Evolutionary conservation across 2,329 filamentous ascomycete species (phyloP).

Genomic region (Trichoderma gracile): DNA sequence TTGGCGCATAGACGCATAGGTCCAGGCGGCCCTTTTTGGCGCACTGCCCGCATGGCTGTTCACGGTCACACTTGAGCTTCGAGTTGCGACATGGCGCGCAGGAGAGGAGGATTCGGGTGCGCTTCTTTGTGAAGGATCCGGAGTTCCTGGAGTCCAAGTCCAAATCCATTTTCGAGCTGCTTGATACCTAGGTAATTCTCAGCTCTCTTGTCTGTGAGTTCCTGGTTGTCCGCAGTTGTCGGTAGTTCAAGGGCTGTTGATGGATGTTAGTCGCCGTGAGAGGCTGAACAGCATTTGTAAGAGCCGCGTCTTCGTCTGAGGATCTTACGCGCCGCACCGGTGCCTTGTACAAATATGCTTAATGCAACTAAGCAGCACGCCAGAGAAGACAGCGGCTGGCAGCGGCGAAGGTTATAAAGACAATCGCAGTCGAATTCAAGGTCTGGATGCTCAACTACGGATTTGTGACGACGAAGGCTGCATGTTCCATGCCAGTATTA

Average conservation of each 20-base stretch:
- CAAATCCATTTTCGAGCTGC: constrained; percentile 12
- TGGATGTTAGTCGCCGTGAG: neutral
- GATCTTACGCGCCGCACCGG: neutral
- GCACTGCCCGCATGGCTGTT: constrained; percentile 54
- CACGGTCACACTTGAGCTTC: constrained; percentile 59
- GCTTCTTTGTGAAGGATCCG: constrained; percentile 38
- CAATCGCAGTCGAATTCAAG: neutral
- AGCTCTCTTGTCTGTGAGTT: neutral
- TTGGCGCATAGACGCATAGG: constrained; percentile 52
- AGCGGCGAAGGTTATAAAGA: neutral
- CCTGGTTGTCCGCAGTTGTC: neutral
- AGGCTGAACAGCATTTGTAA: neutral
- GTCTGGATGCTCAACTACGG: neutral
- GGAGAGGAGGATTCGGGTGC: constrained; percentile 52
- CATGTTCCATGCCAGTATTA: neutral
- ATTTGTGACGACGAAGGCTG: neutral
- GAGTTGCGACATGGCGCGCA: constrained; percentile 55
- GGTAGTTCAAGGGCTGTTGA: neutral
- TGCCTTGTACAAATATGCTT: neutral
- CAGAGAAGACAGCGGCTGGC: neutral
- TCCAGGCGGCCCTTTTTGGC: constrained; percentile 50
- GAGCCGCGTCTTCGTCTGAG: neutral
- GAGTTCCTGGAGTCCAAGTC: neutral
- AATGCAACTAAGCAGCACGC: constrained; percentile 1
- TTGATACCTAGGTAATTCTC: neutral